phyloP scores from a whole-genome alignment of 1,284 basidiomycete genomes.

The Tilletia indica region DNA sequence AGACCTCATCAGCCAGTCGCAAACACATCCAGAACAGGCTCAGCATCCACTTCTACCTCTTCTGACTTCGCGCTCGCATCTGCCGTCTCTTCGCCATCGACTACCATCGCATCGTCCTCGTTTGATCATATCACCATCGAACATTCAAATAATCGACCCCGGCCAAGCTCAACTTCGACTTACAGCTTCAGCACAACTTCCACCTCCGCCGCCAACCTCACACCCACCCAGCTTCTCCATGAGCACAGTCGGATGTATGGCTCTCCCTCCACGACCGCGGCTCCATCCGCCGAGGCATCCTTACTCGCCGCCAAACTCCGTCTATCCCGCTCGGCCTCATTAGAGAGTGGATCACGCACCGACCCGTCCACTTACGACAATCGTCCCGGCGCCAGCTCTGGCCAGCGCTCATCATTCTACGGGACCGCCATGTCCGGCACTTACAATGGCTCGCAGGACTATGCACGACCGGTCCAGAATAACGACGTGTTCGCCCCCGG shows the following conservation, averaged over 20 bases:
- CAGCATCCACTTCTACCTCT: not conserved
- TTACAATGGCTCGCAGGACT: conserved; percentile 3
- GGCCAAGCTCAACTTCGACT: not conserved
- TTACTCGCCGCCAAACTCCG: conserved; percentile 4
- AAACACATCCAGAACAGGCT: not conserved
- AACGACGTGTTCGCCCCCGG: conserved; percentile 2
- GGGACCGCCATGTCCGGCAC: not conserved
- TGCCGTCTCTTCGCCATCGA: not conserved
- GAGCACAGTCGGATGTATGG: conserved; percentile 1
- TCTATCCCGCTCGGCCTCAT: not conserved
- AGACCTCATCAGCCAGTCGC: conserved; percentile 1
- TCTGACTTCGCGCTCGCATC: not conserved
- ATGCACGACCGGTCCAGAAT: not conserved
- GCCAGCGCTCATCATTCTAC: conserved; percentile 9
- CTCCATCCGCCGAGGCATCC: not conserved
- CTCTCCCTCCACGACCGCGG: not conserved
- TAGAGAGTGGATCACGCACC: not conserved
- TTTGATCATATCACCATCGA: not conserved
- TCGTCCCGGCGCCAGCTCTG: not conserved
- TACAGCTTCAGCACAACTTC: not conserved
- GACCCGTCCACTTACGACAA: not conserved
- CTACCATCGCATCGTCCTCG: not conserved
- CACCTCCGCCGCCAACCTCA: not conserved
- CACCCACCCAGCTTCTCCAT: not conserved
- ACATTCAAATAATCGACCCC: not conserved